Conservation (phyloP, 2,329 filamentous ascomycete genomes). For the Dactylellina haptotyla region DNA sequence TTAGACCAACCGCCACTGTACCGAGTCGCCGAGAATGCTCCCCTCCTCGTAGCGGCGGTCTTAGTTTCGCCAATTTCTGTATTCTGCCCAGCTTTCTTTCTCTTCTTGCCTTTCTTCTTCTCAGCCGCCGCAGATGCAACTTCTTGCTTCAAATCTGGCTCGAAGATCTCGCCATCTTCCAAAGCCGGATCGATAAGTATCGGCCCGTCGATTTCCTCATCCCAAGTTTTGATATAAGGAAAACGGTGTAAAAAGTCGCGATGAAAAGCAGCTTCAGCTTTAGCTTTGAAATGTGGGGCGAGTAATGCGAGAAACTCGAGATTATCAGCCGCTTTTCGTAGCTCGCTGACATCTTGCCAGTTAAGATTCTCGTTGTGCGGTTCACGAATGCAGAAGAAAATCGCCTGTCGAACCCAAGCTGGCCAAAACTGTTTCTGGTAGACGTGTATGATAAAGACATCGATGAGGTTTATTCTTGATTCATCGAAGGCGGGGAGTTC, state of each 20-base stretch:
- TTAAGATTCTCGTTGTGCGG: background rate
- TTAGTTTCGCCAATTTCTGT: no score
- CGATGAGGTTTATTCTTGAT: background rate
- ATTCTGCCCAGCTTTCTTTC: no score
- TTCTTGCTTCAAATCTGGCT: no score
- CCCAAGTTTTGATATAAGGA: background rate
- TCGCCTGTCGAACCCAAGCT: conserved; percentile 25
- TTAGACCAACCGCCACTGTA: no score
- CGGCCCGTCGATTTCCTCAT: background rate
- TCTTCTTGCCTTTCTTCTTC: no score
- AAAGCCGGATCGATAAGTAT: background rate
- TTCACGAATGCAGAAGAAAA: background rate
- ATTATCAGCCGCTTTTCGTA: conserved; percentile 14
- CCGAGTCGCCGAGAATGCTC: no score
- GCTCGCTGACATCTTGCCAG: background rate
- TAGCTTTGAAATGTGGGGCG: conserved; percentile 15
- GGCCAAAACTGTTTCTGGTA: conserved; percentile 26
- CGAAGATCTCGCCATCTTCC: background rate
- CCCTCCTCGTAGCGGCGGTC: no score
- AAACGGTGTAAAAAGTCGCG: no score
- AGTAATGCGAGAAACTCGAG: conserved; percentile 10
- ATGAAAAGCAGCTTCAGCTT: background rate
- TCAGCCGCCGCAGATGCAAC: no score
- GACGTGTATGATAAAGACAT: conserved; percentile 7
- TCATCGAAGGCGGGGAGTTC: background rate